Percentiles rank a stretch among this genome's conserved stretches.
Conservation (phyloP, 257 asterid species). For the Solanum rostratum region DNA sequence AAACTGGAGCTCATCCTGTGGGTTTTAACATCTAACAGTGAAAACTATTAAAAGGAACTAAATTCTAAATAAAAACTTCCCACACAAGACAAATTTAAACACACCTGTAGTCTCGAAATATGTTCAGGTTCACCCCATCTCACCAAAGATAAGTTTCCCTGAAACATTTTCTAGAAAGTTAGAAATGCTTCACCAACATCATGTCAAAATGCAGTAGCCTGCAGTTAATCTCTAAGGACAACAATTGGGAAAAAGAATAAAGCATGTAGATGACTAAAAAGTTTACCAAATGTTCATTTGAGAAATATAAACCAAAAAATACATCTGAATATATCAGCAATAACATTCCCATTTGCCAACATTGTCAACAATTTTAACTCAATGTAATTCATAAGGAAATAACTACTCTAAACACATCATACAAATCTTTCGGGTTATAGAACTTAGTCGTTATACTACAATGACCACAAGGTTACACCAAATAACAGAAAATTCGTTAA, state of each 20-base stretch:
- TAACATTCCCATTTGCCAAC: background rate
- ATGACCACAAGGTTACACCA: background rate
- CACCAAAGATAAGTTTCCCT: constrained; percentile 83
- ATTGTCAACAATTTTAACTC: background rate
- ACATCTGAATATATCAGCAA: background rate
- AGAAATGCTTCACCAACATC: background rate
- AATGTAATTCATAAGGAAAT: background rate
- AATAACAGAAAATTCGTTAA: background rate
- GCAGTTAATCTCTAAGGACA: background rate
- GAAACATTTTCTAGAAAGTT: constrained; percentile 1
- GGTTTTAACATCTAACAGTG: background rate
- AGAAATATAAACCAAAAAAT: background rate
- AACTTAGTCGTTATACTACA: background rate
- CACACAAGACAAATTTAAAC: background rate
- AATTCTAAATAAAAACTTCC: background rate
- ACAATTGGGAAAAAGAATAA: background rate
- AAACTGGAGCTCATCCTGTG: background rate
- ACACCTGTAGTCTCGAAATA: constrained; percentile 79
- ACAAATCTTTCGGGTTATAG: background rate
- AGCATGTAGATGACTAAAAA: background rate
- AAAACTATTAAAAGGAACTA: background rate
- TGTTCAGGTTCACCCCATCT: constrained; percentile 75
- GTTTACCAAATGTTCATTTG: background rate
- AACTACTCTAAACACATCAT: background rate
- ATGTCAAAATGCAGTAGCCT: background rate